Evolutionary conservation across 352 stramenopile species (phyloP), one percentile per base, ranked within the genome.

Genomic region (Phytophthora brassicae): DNA sequence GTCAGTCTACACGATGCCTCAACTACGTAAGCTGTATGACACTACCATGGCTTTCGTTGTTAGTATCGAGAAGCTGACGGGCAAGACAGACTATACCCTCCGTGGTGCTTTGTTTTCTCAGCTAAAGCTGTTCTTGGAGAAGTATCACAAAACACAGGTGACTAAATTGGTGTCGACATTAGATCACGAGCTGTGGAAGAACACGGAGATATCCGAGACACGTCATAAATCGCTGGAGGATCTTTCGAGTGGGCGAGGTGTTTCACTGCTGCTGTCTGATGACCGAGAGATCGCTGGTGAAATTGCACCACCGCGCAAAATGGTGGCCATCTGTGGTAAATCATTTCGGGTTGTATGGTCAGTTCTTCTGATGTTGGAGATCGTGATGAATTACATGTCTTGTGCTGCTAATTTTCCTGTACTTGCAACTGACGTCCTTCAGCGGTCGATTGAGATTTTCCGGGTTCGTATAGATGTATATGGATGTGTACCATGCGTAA

Each of bases 281-380:
- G 86, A 96, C 46, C 76, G 82, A 16, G 77, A 81, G 31, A 80
- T 92, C 31, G 68, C 61, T 23, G 75, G 73, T 5, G 82, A 93
- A 61, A 90, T 70, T 4, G 72, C 80, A 12, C 71, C 84, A 24
- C 81, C 84, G 13, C 81, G 88, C 60, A 92, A 92, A 44, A 83
- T 86, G 35, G 91, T 95, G 19, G 80, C 89, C 13, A 92, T 98
- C 20, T 96, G 96, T 57, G 95, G 92, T 16, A 89, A 93, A 56
- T 86, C 85, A 22, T 99, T 98, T 62, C 95, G 96, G 38, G 89
- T 98, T 41, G 96, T 99, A 23, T 99, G 94, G 94, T 98, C 89
- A 6, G 96, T 96, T 47, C 77, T 99, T 12, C 63, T 98, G 19
- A 93, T 98, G 77, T 77, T 99, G 28, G 93, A 98, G 77, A 97